These are phyloP conservation scores for Blastobotrys americana DNA, from an alignment of 805 yeast genomes.

Conservation along the genomic window DNA sequence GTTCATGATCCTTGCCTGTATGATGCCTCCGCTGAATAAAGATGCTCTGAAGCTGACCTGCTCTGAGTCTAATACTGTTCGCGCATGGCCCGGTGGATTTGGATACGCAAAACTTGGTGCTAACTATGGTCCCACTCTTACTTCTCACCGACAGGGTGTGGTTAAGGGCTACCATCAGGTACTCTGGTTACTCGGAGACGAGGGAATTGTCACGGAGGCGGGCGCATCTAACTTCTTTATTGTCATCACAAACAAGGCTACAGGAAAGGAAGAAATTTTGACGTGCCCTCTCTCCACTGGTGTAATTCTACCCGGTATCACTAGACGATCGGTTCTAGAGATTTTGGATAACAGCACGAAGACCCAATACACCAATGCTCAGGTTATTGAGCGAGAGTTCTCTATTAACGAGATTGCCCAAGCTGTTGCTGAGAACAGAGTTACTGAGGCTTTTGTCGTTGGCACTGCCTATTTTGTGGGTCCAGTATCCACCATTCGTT, in stretches of 20 bases:
- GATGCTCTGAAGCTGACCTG: conserved; percentile 46
- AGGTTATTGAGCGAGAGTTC: conserved; percentile 38
- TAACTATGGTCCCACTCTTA: conserved; percentile 47
- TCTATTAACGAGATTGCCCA: conserved; percentile 42
- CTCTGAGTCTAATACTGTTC: conserved; percentile 40
- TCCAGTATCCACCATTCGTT: conserved; percentile 38
- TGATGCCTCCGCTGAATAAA: conserved; percentile 36
- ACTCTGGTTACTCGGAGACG: conserved; percentile 48
- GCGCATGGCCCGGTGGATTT: conserved; percentile 55
- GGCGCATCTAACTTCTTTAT: conserved; percentile 50
- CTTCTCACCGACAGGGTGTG: conserved; percentile 41
- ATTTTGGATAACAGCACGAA: conserved; percentile 31
- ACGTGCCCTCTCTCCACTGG: conserved; percentile 48
- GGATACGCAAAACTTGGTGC: conserved; percentile 50
- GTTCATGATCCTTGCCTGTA: conserved; percentile 19
- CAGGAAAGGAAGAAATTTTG: conserved; percentile 40
- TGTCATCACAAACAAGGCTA: conserved; percentile 35
- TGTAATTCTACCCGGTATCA: conserved; percentile 47
- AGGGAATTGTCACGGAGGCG: conserved; percentile 47
- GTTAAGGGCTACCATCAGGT: conserved; percentile 43
- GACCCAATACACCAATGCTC: conserved; percentile 34
- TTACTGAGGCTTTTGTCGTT: conserved; percentile 47
- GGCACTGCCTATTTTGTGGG: conserved; percentile 51
- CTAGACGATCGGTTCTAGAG: conserved; percentile 43
- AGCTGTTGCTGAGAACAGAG: conserved; percentile 40